These are phyloP conservation scores for Colletotrichum lini DNA, from an alignment of 2,329 filamentous ascomycete species.

Conservation along the genomic window DNA sequence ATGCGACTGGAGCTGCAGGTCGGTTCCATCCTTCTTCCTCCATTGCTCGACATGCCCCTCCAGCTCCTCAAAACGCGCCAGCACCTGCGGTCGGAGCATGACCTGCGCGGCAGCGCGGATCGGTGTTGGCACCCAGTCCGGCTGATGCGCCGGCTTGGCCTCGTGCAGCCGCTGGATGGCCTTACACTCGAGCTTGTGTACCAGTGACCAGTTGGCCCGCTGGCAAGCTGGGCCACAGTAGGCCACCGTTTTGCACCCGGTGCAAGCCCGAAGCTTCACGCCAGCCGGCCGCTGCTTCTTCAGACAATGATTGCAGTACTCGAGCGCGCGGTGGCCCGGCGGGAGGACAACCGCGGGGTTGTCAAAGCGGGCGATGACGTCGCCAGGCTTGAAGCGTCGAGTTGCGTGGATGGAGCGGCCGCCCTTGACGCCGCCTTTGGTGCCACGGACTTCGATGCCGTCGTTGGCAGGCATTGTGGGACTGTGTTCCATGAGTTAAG, in stretches of 20 bases:
- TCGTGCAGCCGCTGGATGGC: constrained; percentile 53
- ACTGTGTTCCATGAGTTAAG: not conserved
- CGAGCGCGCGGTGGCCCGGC: constrained; percentile 56
- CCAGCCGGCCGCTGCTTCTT: not conserved
- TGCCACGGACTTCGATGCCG: constrained; percentile 32
- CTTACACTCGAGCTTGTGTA: constrained; percentile 70
- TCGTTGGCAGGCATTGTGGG: not conserved
- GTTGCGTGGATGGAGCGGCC: constrained; percentile 62
- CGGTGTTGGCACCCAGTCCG: constrained; percentile 64
- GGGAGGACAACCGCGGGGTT: constrained; percentile 63
- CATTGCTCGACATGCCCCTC: constrained; percentile 63
- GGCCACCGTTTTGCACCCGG: constrained; percentile 65
- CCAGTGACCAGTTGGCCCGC: constrained; percentile 64
- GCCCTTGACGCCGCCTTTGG: constrained; percentile 52
- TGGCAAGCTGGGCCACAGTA: constrained; percentile 72
- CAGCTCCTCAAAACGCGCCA: constrained; percentile 55
- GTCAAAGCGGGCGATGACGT: constrained; percentile 60
- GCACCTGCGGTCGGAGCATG: constrained; percentile 56
- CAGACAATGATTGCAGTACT: constrained; percentile 67
- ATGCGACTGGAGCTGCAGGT: constrained; percentile 64
- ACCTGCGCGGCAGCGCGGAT: constrained; percentile 68
- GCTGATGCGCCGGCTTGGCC: constrained; percentile 53
- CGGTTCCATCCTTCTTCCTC: constrained; percentile 57
- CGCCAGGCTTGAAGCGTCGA: constrained; percentile 59
- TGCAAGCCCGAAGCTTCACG: constrained; percentile 55